Evolutionary conservation across 2,329 filamentous ascomycete genomes (phyloP).

Genomic region (Penicillium sp.): DNA sequence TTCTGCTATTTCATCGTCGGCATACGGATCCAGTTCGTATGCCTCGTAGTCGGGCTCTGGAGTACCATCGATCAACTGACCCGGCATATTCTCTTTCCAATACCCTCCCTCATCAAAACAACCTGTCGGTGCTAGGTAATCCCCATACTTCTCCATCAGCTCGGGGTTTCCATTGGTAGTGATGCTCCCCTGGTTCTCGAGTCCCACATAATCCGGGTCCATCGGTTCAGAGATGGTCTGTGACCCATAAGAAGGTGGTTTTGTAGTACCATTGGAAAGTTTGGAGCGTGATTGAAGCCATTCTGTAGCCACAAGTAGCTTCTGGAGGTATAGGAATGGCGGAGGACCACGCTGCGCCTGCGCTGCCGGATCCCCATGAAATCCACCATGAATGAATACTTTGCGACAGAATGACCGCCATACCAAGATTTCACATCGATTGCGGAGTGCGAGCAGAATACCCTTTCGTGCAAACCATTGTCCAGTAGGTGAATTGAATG

Average conservation of each 20-base stretch:
- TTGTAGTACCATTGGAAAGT: constrained; percentile 5
- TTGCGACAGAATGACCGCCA: constrained; percentile 81
- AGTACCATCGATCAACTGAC: constrained; percentile 29
- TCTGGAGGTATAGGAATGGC: constrained; percentile 71
- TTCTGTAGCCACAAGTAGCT: constrained; percentile 64
- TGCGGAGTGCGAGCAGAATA: constrained; percentile 72
- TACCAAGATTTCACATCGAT: constrained; percentile 75
- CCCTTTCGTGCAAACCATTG: constrained; percentile 75
- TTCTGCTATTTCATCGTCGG: constrained; percentile 33
- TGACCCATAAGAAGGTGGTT: constrained; percentile 22
- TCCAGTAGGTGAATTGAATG: constrained; percentile 53
- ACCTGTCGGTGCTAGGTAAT: constrained; percentile 36
- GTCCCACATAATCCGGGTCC: constrained; percentile 35
- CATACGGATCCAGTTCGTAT: constrained; percentile 60
- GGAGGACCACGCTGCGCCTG: constrained; percentile 54
- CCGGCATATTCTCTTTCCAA: constrained; percentile 25
- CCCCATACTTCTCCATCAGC: constrained; percentile 31
- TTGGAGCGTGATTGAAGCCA: constrained; percentile 57
- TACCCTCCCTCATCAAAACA: constrained; percentile 37
- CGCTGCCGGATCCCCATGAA: constrained; percentile 55
- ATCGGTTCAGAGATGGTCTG: constrained; percentile 31
- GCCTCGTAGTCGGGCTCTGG: constrained; percentile 37
- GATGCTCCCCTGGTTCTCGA: constrained; percentile 13
- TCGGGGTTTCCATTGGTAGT: constrained; percentile 8
- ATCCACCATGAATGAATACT: constrained; percentile 75